These are phyloP conservation scores for Tilletiaria anomala DNA, from an alignment of 1,284 basidiomycete genomes.

Conservation along the genomic window DNA sequence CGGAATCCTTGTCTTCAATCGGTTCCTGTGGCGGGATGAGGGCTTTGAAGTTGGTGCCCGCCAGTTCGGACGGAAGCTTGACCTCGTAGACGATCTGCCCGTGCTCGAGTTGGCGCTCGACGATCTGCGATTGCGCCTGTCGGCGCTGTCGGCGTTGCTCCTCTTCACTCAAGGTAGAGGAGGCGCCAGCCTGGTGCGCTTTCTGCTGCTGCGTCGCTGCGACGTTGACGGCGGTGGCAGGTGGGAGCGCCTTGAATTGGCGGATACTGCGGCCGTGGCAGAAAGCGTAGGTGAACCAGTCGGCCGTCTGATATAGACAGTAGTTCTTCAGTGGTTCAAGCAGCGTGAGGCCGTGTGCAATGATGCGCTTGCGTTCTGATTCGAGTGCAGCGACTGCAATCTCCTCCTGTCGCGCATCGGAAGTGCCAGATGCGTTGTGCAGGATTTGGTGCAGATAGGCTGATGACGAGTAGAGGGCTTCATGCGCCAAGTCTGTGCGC, in stretches of 20 bases:
- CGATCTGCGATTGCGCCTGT: too few relatives aligned
- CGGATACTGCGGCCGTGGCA: constrained; percentile 22
- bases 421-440: too few relatives aligned
- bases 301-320: constrained; percentile 24
- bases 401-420: background rate
- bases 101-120: too few relatives aligned
- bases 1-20: background rate
- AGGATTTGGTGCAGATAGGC: background rate
- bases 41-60: background rate
- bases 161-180: background rate
- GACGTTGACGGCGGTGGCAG: constrained; percentile 1
- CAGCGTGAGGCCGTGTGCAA: constrained; percentile 9
- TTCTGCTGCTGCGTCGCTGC: constrained; percentile 7
- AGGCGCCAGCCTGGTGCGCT: constrained; percentile 2
- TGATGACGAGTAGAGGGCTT: background rate
- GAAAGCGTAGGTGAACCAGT: constrained; percentile 34
- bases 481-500: background rate
- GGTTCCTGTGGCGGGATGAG: background rate
- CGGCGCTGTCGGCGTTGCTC: background rate
- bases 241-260: constrained; percentile 18
- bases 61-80: background rate
- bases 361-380: constrained; percentile 1
- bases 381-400: background rate
- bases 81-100: too few relatives aligned
- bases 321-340: constrained; percentile 20